Conservation (phyloP, 331 rosid genomes). For the Saraca asoca region DNA sequence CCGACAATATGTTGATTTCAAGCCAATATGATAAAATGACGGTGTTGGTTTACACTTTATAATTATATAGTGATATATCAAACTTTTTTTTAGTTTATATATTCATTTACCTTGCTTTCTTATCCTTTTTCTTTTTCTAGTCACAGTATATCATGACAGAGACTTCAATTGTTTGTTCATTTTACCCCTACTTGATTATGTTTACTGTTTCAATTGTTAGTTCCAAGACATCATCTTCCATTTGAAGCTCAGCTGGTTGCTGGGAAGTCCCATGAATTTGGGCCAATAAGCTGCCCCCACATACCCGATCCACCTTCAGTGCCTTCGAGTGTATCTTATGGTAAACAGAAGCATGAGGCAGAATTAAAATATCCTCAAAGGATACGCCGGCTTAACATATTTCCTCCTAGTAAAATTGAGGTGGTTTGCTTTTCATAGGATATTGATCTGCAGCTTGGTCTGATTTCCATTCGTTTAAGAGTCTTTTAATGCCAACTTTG, state of each 20-base stretch:
- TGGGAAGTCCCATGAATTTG: constrained; percentile 87
- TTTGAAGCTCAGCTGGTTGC: constrained; percentile 96
- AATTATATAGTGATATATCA: no score
- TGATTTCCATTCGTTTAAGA: constrained; percentile 21
- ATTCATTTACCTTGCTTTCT: no score
- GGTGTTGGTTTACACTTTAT: no score
- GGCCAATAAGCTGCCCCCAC: constrained; percentile 72
- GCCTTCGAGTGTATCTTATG: constrained; percentile 55
- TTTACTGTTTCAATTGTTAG: constrained; percentile 50
- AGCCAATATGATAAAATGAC: no score
- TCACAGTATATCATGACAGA: no score
- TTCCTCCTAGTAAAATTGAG: constrained; percentile 83
- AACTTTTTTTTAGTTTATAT: no score
- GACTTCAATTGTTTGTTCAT: constrained; percentile 12
- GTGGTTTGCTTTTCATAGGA: constrained; percentile 45
- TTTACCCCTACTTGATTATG: constrained; percentile 23
- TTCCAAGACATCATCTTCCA: constrained; percentile 92
- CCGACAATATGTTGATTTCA: no score
- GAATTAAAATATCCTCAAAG: constrained; percentile 87
- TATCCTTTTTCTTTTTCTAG: no score
- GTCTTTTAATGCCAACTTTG: not conserved
- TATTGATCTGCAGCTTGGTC: not conserved
- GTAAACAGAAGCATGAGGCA: constrained; percentile 90
- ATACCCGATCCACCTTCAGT: constrained; percentile 60
- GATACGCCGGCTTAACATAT: constrained; percentile 82